A percentile compares a stretch with the other conserved stretches of the same genome.
Evolutionary conservation across 2,329 filamentous ascomycete genomes (phyloP).

Genomic region (Malbranchea cinnamomea): DNA sequence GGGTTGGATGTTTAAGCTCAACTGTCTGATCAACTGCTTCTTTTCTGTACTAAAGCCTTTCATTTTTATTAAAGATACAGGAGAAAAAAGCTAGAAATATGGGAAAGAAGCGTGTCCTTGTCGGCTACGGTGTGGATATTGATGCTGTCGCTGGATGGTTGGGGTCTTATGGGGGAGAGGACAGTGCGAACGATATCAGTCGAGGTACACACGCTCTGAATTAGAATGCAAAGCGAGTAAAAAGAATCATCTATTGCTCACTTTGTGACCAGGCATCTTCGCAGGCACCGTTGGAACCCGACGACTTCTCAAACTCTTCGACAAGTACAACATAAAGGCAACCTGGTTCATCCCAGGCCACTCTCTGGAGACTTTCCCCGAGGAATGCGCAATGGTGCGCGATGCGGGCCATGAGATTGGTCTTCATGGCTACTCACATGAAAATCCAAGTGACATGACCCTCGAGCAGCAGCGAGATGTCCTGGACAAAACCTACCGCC

Average conservation of each 20-base stretch:
- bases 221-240: too few species aligned
- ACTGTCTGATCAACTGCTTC: too few species aligned
- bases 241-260: too few species aligned
- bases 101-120: constrained; percentile 37
- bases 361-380: constrained; percentile 49
- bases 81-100: too few species aligned
- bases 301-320: constrained; percentile 54
- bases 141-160: constrained; percentile 67
- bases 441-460: constrained; percentile 58
- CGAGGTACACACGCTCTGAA: constrained; percentile 44
- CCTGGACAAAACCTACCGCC: constrained; percentile 58
- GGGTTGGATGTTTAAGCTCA: too few species aligned
- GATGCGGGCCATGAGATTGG: constrained; percentile 52
- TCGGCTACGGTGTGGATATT: constrained; percentile 55
- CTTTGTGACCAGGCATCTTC: constrained; percentile 46
- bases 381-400: constrained; percentile 46
- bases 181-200: constrained; percentile 57
- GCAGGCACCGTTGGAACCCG: constrained; percentile 52
- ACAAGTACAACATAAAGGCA: constrained; percentile 57
- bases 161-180: constrained; percentile 58
- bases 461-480: constrained; percentile 62
- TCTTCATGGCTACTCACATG: constrained; percentile 59
- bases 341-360: constrained; percentile 53
- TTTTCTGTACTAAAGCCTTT: too few species aligned
- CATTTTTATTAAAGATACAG: too few species aligned